Evolutionary conservation across 768 basidiomycete species (phyloP), one percentile per base, ranked within the genome.

Genomic region (Russula virescens): DNA sequence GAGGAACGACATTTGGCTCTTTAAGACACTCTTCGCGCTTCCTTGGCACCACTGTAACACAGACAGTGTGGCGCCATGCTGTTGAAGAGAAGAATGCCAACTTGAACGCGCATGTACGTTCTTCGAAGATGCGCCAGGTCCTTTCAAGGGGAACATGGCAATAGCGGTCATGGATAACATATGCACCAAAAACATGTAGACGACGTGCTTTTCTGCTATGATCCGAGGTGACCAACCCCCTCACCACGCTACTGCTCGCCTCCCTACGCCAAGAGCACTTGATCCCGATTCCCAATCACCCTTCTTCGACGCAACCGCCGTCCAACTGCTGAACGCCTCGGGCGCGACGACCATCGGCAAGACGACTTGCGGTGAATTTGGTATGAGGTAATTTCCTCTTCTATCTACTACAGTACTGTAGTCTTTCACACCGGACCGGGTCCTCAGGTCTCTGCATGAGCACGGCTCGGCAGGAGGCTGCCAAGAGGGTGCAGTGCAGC

Each of bases 341-440:
- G 94, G 93, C 0, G 93, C 87, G 0, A 73, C 83, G 19, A 80
- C 98, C 13, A 70, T 89, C 2, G 96, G 94, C 1, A 97, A 97
- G 75, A 87, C 94, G 0, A 95, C 95, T 71, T 92, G 93, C 73
- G 96, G 98, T 71, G 95, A 98, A 74, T 98, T 98, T 74, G 96
- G 96, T 1, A 98, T 98, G 96, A 95, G 96, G 88, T 94, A 61
- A n/a, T n/a, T n/a, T n/a, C n/a, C n/a, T n/a, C n/a, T n/a, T n/a
- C n/a, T n/a, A n/a, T n/a, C n/a, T n/a, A n/a, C 43, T n/a, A n/a
- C n/a, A n/a, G 23, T n/a, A n/a, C n/a, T n/a, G n/a, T 19, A 5
- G 7, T n/a, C n/a, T 26, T 14, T 8, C 14, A 19, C 31, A 6
- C 28, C 47, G 2, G 5, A 25, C n/a, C n/a, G 10, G 5, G 45